Conservation (phyloP, 306 rosid genomes). For the Glycine soja region DNA sequence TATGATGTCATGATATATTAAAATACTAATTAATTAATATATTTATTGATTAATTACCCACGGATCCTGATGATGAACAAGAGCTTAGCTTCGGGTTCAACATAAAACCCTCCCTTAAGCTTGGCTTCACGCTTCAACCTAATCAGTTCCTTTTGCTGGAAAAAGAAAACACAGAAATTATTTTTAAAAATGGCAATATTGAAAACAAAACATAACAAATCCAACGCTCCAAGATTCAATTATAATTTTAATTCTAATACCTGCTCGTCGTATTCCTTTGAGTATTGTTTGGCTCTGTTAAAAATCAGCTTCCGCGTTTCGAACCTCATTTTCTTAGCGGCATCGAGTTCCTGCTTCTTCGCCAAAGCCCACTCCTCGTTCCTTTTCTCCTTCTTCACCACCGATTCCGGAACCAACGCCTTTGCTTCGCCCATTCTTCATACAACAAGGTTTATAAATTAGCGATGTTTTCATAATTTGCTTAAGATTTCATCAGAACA, state of each 20-base stretch:
- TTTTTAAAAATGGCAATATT: neutral
- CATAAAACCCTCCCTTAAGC: conserved; percentile 87
- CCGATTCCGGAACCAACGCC: conserved; percentile 69
- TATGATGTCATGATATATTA: neutral
- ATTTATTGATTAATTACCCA: conserved; percentile 53
- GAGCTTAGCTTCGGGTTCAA: conserved; percentile 78
- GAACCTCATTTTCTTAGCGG: conserved; percentile 53
- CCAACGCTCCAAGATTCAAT: neutral
- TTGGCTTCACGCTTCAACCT: conserved; percentile 82
- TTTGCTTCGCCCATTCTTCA: conserved; percentile 62
- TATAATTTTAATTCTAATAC: conserved; percentile 42
- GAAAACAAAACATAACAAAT: neutral
- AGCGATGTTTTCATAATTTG: neutral
- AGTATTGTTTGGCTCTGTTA: conserved; percentile 67
- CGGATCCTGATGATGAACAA: conserved; percentile 80
- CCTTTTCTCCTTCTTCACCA: conserved; percentile 72
- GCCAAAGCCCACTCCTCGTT: conserved; percentile 72
- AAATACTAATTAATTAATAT: neutral
- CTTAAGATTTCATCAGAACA: neutral
- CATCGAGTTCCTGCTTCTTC: conserved; percentile 52
- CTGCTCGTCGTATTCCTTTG: conserved; percentile 68
- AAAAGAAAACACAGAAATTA: neutral
- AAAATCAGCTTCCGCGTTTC: conserved; percentile 68
- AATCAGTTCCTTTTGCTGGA: conserved; percentile 73
- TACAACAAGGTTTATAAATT: neutral